phyloP scores from a whole-genome alignment of 768 basidiomycete species.

The Pleurotus ostreatus region DNA sequence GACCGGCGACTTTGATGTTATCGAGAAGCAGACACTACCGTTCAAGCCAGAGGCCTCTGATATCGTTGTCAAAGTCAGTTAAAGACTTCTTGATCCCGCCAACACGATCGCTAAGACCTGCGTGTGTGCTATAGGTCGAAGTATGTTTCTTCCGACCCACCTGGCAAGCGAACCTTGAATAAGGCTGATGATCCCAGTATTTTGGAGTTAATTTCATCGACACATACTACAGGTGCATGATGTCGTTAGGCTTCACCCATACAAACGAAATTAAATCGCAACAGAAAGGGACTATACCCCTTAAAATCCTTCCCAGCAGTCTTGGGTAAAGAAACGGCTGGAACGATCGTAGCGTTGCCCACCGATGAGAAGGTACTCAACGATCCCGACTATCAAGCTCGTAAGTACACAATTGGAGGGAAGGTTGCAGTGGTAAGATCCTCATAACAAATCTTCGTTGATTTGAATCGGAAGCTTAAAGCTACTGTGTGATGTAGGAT shows the following conservation, averaged over 20 bases:
- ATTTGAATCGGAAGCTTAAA: neutral
- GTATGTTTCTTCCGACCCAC: neutral
- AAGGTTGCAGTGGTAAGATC: constrained; percentile 66
- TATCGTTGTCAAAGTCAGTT: constrained; percentile 43
- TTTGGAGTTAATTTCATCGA: constrained; percentile 87
- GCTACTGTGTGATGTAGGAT: constrained; percentile 28
- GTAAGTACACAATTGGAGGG: constrained; percentile 64
- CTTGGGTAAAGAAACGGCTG: constrained; percentile 77
- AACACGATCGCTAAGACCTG: neutral
- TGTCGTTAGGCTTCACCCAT: neutral
- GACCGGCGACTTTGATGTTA: constrained; percentile 74
- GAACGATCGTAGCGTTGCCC: constrained; percentile 72
- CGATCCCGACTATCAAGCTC: constrained; percentile 59
- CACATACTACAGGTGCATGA: constrained; percentile 66
- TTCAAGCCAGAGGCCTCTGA: constrained; percentile 59
- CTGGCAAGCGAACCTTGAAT: neutral
- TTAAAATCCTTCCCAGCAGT: constrained; percentile 54
- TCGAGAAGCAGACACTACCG: constrained; percentile 63
- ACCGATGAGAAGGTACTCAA: constrained; percentile 57
- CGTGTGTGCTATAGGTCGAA: neutral
- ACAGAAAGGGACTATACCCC: constrained; percentile 64
- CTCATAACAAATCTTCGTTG: neutral
- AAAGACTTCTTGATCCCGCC: neutral
- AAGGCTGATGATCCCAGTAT: constrained; percentile 36
- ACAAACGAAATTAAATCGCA: neutral